A percentile compares a stretch with the other conserved stretches of the same genome.
These are phyloP conservation scores for Entomortierella parvispora DNA, from an alignment of 192 early-diverging fungal species.

Conservation along the genomic window DNA sequence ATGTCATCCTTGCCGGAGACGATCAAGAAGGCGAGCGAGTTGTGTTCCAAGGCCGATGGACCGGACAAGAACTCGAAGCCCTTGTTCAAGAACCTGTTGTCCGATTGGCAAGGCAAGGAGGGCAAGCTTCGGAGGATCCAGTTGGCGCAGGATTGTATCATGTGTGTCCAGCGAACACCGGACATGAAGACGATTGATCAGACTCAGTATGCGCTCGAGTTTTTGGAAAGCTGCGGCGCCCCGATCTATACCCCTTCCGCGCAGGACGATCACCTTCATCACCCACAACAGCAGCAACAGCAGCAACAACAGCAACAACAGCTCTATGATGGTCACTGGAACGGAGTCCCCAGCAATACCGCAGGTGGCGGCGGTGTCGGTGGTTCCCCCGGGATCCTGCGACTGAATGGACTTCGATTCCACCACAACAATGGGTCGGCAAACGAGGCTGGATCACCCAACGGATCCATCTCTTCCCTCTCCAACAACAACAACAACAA, in stretches of 20 bases:
- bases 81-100: slow-evolving; percentile 53
- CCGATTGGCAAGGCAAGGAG: slow-evolving; percentile 53
- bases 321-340: background rate
- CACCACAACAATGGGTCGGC: background rate
- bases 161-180: slow-evolving; percentile 41
- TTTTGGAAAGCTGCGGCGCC: slow-evolving; percentile 36
- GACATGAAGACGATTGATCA: slow-evolving; percentile 53
- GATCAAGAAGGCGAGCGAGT: slow-evolving; percentile 48
- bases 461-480: background rate
- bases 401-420: slow-evolving; percentile 2
- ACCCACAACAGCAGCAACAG: slow-evolving; percentile 14
- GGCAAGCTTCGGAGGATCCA: slow-evolving; percentile 43
- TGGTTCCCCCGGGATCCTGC: slow-evolving; percentile 14
- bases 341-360: background rate
- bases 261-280: too few species aligned
- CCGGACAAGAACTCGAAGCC: slow-evolving; percentile 52
- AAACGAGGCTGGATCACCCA: background rate
- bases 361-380: background rate
- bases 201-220: slow-evolving; percentile 39
- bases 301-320: slow-evolving; percentile 6
- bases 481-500: background rate
- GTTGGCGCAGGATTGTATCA: slow-evolving; percentile 43
- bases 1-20: slow-evolving; percentile 45
- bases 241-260: slow-evolving; percentile 22
- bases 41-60: slow-evolving; percentile 47